Percentiles rank a stretch among this genome's conserved stretches.
Conservation (phyloP, 2,329 filamentous ascomycete species). For the Waltergamsia citrina region DNA sequence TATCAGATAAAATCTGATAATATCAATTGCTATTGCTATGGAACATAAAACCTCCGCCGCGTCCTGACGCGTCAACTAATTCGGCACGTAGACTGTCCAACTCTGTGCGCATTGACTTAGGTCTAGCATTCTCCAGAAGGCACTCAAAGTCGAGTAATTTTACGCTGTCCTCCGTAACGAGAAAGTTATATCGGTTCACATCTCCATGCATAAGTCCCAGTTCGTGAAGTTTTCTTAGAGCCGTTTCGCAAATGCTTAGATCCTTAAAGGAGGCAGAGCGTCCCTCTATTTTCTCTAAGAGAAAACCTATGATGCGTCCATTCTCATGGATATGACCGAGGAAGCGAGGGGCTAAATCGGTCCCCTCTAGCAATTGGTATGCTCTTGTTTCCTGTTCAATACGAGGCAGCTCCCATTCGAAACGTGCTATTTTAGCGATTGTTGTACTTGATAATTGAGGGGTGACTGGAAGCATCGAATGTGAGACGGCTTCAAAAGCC, state of each 20-base stretch:
- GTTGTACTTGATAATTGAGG: constrained; percentile 3
- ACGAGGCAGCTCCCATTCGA: constrained; percentile 18
- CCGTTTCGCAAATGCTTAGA: constrained; percentile 15
- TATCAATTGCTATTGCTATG: no score
- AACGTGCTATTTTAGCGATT: constrained; percentile 20
- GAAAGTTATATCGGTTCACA: constrained; percentile 26
- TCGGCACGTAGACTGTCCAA: not conserved
- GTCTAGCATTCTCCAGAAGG: not conserved
- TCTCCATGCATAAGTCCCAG: constrained; percentile 23
- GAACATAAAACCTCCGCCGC: not conserved
- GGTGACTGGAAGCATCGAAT: not conserved
- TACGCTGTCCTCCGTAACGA: constrained; percentile 7
- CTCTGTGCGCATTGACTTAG: not conserved
- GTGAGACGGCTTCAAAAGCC: not conserved
- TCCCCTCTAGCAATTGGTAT: constrained; percentile 13
- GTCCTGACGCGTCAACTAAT: not conserved
- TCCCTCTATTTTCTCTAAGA: constrained; percentile 22
- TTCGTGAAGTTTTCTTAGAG: constrained; percentile 15
- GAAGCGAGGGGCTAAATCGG: constrained; percentile 18
- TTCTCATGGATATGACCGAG: constrained; percentile 22
- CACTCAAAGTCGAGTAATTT: not conserved
- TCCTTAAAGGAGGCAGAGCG: constrained; percentile 15
- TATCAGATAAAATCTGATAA: no score
- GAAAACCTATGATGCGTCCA: constrained; percentile 22
- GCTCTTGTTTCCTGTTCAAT: constrained; percentile 18